Evolutionary conservation across 2,329 filamentous ascomycete genomes (phyloP).

Genomic region (Colletotrichum brevisporum): DNA sequence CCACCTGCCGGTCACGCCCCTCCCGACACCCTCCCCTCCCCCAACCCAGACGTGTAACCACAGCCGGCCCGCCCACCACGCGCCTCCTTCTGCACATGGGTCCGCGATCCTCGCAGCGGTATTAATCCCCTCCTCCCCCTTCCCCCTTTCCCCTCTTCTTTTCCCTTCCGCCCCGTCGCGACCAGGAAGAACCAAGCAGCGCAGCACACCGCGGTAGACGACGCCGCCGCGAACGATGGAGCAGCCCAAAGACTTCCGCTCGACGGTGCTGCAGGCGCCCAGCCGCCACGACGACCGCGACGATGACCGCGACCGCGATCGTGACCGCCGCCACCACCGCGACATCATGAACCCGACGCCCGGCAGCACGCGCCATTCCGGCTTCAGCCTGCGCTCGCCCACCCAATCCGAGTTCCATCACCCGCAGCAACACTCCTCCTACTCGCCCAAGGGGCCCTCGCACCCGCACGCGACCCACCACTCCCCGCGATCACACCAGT

Average conservation of each 20-base stretch:
- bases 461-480: slow-evolving; percentile 47
- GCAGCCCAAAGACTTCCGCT: slow-evolving; percentile 58
- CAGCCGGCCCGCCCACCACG: slow-evolving; percentile 5
- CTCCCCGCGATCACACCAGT: slow-evolving; percentile 45
- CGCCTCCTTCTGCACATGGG: slow-evolving; percentile 33
- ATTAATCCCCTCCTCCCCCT: slow-evolving; percentile 17
- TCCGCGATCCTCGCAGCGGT: slow-evolving; percentile 35
- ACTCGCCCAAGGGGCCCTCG: slow-evolving; percentile 43
- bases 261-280: slow-evolving; percentile 64
- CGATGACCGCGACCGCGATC: slow-evolving; percentile 48
- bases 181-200: slow-evolving; percentile 14
- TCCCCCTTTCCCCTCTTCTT: slow-evolving; percentile 11
- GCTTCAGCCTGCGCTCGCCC: slow-evolving; percentile 66
- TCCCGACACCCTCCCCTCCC: slow-evolving; percentile 8
- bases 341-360: slow-evolving; percentile 60
- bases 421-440: slow-evolving; percentile 49
- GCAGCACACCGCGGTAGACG: too few species aligned
- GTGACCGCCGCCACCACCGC: slow-evolving; percentile 56
- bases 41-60: slow-evolving; percentile 25
- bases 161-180: slow-evolving; percentile 7
- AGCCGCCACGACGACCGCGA: slow-evolving; percentile 56
- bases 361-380: slow-evolving; percentile 56
- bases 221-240: slow-evolving; percentile 53
- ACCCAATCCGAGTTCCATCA: slow-evolving; percentile 58
- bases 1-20: slow-evolving; percentile 23